Evolutionary conservation across 1,284 basidiomycete species (phyloP).

Genomic region (Phellinidium pouzarii): DNA sequence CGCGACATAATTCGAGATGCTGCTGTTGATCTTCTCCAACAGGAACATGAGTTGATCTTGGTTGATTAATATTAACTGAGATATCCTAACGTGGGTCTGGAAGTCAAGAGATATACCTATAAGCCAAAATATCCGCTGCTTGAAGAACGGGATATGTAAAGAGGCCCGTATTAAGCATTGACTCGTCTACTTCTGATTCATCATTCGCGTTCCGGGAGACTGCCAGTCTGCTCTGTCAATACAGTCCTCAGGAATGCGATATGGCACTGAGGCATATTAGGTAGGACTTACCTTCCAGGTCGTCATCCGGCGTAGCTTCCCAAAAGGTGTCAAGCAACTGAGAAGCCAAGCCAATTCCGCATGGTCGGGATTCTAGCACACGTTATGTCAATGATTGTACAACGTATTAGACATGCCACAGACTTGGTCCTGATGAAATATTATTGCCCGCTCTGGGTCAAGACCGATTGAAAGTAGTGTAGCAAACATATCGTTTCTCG

Average conservation of each 20-base stretch:
- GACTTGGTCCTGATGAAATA: conserved; percentile 91
- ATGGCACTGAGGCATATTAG: no score
- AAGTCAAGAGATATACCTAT: conserved; percentile 44
- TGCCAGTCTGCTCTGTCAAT: conserved; percentile 63
- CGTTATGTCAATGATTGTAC: background rate
- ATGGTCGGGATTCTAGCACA: conserved; percentile 69
- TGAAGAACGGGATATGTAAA: conserved; percentile 93
- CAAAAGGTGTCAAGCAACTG: conserved; percentile 79
- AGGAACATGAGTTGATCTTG: conserved; percentile 85
- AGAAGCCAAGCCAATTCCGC: conserved; percentile 90
- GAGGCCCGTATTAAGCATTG: conserved; percentile 75
- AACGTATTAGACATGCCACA: conserved; percentile 12
- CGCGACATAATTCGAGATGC: conserved; percentile 84
- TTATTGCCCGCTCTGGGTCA: conserved; percentile 66
- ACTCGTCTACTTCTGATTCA: conserved; percentile 76
- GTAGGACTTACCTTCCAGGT: conserved; percentile 80
- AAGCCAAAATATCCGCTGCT: conserved; percentile 88
- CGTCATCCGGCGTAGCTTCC: conserved; percentile 84
- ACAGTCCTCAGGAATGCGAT: background rate
- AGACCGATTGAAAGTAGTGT: conserved; percentile 82
- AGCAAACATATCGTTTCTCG: conserved; percentile 78
- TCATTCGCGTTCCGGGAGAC: conserved; percentile 66
- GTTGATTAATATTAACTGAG: conserved; percentile 4
- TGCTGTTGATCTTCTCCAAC: conserved; percentile 95
- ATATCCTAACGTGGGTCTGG: conserved; percentile 5